Base-by-base conservation (phyloP, 2,329 filamentous ascomycete genomes). In the Ophiostoma ulmi region DNA sequence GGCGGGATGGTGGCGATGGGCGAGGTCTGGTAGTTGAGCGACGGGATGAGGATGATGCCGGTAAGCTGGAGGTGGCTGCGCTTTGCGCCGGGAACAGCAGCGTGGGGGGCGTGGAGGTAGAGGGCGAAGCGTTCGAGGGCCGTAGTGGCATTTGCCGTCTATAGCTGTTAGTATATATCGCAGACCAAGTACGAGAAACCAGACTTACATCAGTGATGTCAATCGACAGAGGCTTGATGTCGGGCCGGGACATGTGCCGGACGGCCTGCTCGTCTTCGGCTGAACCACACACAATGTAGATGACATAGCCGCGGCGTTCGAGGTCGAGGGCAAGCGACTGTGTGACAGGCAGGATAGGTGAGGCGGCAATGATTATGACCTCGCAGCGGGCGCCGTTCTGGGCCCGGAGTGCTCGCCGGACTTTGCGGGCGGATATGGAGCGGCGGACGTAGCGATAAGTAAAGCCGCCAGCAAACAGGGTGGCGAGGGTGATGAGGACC, bases 301-400 rank as follows among this genome's bases (percentile, higher is more conserved):
- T 92, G 72, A 98, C 91, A 79, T 96, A 98, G 5, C 95, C 95
- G 74, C 93, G 88, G 72, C 93, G 86, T 81, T 98, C 95, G 75
- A 99, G 83, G 77, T 99, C 95, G 67, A 94, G 81, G 1, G 93
- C 89, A 70, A 98, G 83, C 13, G 92, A 93, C 76, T 90, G 90
- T 7, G 93, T 94, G 77, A 97, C 84, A 20, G 94, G 91, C 76
- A 97, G 89, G 68, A 90, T 88, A 2, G 93, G 91, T 26, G 92
- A 93, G n/a, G 94, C 94, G 31, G 93, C 93, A 73, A 98, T 86
- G 38, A 98, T 91, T 78, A 88, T 83, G 5, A 98, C 94, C 79
- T 99, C 95, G 74, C 90, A 88, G 69, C 95, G 87, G 4, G 92
- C 92, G 35, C 95, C 95, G 80, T 93, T 97, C 68, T 86, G 85